Evolutionary conservation across 2,329 filamentous ascomycete species (phyloP), one percentile per base, ranked within the genome.

Genomic region (Dactylellina parvicollis): DNA sequence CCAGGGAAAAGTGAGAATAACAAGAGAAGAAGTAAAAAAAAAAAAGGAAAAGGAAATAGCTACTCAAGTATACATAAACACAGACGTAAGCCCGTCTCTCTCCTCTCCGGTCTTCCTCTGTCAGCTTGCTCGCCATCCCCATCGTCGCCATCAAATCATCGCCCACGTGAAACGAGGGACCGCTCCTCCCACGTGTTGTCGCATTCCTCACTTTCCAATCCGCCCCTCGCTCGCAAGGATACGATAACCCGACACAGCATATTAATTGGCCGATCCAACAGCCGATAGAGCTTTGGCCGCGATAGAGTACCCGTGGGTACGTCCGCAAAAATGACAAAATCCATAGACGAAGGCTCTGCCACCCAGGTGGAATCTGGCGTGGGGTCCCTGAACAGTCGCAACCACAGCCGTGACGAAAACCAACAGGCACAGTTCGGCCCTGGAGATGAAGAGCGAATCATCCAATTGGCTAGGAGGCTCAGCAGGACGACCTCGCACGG

Each of bases 291-390:
- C n/a, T 30, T 49, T 16, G 54, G 47, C 18, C 44, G 3, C 47
- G 22, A 42, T 2, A 57, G 52, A 47, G 38, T 59, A 64, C 59
- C 59, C 26, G 24, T 44, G 47, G 47, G 56, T 60, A 49, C 60
- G 18, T 9, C 28, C 22, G 10, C 16, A 55, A 40, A 24, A 1
- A 72, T 72, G 67, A 47, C n/a, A 52, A 72, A 65, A 30, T 72
- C 67, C 24, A 60, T 72, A 72, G 67, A 72, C 42, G 67, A 72
- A 47, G 67, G 67, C 59, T 72, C 67, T 22, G 67, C 67, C 52
- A 72, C 67, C 10, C 67, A 72, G 38, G 67, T 72, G 3, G 67
- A 65, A 52, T 62, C 61, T 32, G 59, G 57, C 24, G 34, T 61
- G 36, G 66, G 46, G 44, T 65, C 60, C 9, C 16, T 46, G 26